Evolutionary conservation across 257 asterid species (phyloP).

Genomic region (Orobanche coerulescens): DNA sequence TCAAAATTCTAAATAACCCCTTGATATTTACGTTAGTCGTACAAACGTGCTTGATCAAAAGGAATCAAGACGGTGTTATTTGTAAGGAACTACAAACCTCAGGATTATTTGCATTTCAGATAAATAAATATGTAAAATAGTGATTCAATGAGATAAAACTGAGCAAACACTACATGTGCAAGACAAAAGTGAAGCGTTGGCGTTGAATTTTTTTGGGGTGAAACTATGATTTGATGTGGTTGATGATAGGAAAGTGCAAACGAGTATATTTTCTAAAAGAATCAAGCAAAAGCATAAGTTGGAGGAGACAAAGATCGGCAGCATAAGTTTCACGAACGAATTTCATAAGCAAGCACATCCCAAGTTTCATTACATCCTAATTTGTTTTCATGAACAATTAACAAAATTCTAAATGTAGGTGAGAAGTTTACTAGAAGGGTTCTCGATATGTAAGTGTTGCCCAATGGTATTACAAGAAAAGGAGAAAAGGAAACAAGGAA

Average conservation of each 20-base stretch:
- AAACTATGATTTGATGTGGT: neutral
- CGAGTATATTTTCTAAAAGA: neutral
- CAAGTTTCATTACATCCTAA: neutral
- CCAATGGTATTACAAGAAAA: constrained; percentile 1
- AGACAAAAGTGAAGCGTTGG: neutral
- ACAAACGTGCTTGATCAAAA: too few relatives aligned
- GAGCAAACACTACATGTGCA: neutral
- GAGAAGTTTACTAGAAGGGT: constrained; percentile 5
- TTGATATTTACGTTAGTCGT: too few relatives aligned
- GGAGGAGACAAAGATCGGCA: neutral
- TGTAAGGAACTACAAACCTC: too few relatives aligned
- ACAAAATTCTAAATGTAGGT: neutral
- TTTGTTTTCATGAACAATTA: neutral
- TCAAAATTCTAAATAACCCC: too few relatives aligned
- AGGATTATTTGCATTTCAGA: too few relatives aligned
- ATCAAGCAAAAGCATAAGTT: neutral
- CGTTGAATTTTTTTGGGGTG: neutral
- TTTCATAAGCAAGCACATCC: neutral
- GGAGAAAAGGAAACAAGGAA: neutral
- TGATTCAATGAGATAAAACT: neutral
- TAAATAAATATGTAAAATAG: neutral
- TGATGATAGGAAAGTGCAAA: neutral
- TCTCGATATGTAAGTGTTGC: neutral
- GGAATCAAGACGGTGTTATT: too few relatives aligned
- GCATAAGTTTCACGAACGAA: neutral